These are phyloP conservation scores for Aristolochia fimbriata DNA, from an alignment of 164 flowering plant genomes.

Conservation along the genomic window DNA sequence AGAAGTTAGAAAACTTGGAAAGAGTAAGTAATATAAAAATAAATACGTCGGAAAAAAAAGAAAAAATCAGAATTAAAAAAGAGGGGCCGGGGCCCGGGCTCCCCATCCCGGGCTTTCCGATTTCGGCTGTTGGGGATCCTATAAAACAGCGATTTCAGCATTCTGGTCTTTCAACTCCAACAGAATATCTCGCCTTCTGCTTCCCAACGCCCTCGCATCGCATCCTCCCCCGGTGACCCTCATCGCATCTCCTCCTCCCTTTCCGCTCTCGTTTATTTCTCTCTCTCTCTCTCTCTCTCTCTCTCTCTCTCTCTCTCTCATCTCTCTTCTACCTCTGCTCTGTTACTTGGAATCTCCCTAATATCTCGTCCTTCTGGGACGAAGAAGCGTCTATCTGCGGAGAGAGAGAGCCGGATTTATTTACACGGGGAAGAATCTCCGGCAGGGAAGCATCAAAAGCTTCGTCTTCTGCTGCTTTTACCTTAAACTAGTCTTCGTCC, in stretches of 20 bases:
- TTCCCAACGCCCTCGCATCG: background rate
- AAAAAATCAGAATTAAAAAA: background rate
- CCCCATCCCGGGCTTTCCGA: constrained; percentile 9
- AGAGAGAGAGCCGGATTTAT: too few species aligned
- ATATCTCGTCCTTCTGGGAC: background rate
- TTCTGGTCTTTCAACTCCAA: constrained; percentile 9
- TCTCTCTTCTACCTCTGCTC: background rate
- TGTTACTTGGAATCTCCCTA: background rate
- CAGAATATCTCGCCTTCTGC: background rate
- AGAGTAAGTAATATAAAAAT: background rate
- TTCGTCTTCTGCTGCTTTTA: background rate
- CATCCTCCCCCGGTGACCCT: background rate
- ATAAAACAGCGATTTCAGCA: constrained; percentile 43
- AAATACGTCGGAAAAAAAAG: too few species aligned
- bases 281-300: background rate
- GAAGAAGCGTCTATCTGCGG: too few species aligned
- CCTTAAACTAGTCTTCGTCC: background rate
- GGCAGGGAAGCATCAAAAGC: background rate
- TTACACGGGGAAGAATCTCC: too few species aligned
- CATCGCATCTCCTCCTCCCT: background rate
- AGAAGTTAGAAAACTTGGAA: too few species aligned
- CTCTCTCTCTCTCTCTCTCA: background rate
- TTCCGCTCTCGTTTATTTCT: background rate
- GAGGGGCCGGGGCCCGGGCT: too few species aligned
- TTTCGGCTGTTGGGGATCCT: constrained; percentile 48